Percentiles rank a stretch among this genome's conserved stretches.
phyloP scores from a whole-genome alignment of 306 rosid genomes.

The Cicer judaicum region DNA sequence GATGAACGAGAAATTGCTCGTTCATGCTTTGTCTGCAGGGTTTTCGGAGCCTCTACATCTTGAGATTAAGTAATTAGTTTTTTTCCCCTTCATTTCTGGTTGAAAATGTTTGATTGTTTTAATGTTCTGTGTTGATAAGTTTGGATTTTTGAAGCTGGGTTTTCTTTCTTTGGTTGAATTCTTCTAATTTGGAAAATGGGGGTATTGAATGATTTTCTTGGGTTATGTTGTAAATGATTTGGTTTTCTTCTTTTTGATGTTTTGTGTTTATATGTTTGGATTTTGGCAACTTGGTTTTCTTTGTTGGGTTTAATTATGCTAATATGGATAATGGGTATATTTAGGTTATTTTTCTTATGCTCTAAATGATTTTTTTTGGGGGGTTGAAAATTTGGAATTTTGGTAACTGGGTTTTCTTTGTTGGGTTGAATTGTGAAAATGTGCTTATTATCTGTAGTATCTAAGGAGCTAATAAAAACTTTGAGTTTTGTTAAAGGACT shows the following conservation, averaged over 20 bases:
- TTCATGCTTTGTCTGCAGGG: conserved; percentile 66
- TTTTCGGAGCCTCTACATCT: conserved; percentile 65
- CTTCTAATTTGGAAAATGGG: neutral
- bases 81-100: neutral
- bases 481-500: conserved; percentile 42
- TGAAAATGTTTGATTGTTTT: neutral
- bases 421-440: neutral
- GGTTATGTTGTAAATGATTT: neutral
- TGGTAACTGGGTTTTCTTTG: neutral
- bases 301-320: neutral
- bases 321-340: neutral
- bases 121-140: neutral
- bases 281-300: conserved; percentile 22
- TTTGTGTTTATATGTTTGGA: neutral
- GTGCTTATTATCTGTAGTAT: conserved; percentile 45
- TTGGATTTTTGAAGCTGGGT: conserved; percentile 17
- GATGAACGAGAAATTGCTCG: conserved; percentile 64
- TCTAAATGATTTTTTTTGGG: neutral
- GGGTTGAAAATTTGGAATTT: neutral
- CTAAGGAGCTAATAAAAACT: conserved; percentile 56
- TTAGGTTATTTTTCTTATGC: neutral
- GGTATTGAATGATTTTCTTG: neutral
- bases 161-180: neutral
- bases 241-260: neutral
- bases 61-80: conserved; percentile 59